phyloP scores from a whole-genome alignment of 2,329 filamentous ascomycete genomes.

The Penicillium decumbens region DNA sequence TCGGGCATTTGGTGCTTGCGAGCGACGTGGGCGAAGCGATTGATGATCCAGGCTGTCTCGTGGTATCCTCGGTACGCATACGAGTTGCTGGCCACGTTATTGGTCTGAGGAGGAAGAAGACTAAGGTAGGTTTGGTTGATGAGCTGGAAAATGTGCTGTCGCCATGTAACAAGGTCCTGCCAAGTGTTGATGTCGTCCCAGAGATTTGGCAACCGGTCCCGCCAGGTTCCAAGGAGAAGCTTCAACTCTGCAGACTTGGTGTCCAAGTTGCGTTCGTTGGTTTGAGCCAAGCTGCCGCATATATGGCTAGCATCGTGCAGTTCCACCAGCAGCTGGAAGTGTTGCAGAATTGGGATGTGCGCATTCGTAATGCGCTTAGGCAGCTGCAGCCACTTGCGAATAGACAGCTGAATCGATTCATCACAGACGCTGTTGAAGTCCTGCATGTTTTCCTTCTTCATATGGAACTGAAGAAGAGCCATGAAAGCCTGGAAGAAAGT shows the following conservation, averaged over 20 bases:
- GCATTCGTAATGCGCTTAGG: constrained; percentile 89
- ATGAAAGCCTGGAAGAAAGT: constrained; percentile 99
- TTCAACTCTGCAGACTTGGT: constrained; percentile 94
- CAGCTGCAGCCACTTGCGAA: constrained; percentile 98
- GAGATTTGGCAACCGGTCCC: constrained; percentile 89
- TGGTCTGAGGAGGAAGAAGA: constrained; percentile 72
- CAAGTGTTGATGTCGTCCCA: constrained; percentile 99
- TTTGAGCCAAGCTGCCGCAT: constrained; percentile 81
- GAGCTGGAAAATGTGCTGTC: constrained; percentile 95
- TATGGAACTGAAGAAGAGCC: constrained; percentile 88
- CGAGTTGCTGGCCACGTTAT: constrained; percentile 81
- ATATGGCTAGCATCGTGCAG: constrained; percentile 97
- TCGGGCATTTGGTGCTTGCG: constrained; percentile 95
- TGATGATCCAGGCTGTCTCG: constrained; percentile 99
- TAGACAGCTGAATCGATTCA: constrained; percentile 93
- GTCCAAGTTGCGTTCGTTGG: constrained; percentile 79
- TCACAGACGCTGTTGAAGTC: constrained; percentile 91
- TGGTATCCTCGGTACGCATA: constrained; percentile 97
- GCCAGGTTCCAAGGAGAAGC: constrained; percentile 87
- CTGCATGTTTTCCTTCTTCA: constrained; percentile 70
- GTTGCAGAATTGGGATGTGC: constrained; percentile 89
- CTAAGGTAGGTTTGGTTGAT: constrained; percentile 93
- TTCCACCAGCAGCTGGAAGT: constrained; percentile 97
- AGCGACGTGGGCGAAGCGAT: constrained; percentile 94
- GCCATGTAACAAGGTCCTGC: constrained; percentile 99